phyloP scores from a whole-genome alignment of 208 protist species.

The Acanthamoeba lenticulata region DNA sequence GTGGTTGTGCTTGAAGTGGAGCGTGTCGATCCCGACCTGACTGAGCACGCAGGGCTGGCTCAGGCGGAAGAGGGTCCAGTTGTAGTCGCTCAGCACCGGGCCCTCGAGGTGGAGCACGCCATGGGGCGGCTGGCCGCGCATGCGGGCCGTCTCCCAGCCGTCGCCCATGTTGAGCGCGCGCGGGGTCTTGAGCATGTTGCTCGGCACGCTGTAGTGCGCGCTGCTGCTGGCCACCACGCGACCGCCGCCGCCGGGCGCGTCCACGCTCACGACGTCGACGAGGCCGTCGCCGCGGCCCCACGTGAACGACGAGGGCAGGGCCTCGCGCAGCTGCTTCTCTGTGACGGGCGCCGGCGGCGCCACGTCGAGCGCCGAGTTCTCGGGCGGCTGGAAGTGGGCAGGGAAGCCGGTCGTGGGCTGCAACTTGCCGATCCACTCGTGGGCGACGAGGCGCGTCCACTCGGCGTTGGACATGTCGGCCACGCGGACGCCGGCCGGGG shows the following conservation, averaged over 20 bases:
- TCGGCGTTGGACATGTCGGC: not conserved
- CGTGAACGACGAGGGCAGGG: not conserved
- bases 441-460: not conserved
- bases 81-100: constrained; percentile 35
- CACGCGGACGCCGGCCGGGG: not conserved
- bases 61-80: constrained; percentile 50
- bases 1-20: constrained; percentile 64
- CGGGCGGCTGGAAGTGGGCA: constrained; percentile 1
- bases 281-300: not conserved
- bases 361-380: constrained; percentile 33
- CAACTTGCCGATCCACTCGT: constrained; percentile 16
- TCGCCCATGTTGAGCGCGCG: constrained; percentile 55
- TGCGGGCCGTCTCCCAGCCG: constrained; percentile 47
- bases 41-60: not conserved
- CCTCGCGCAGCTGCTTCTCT: not conserved
- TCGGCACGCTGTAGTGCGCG: constrained; percentile 54
- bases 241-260: not conserved
- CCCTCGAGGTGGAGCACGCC: not conserved
- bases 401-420: constrained; percentile 29
- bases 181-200: constrained; percentile 53
- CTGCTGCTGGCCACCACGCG: constrained; percentile 44
- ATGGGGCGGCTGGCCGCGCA: not conserved
- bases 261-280: constrained; percentile 15
- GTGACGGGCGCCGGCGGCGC: constrained; percentile 10
- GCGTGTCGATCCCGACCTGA: constrained; percentile 39